A percentile compares a stretch with the other conserved stretches of the same genome.
phyloP scores from a whole-genome alignment of 2,329 filamentous ascomycete genomes.

The Colletotrichum agaves region DNA sequence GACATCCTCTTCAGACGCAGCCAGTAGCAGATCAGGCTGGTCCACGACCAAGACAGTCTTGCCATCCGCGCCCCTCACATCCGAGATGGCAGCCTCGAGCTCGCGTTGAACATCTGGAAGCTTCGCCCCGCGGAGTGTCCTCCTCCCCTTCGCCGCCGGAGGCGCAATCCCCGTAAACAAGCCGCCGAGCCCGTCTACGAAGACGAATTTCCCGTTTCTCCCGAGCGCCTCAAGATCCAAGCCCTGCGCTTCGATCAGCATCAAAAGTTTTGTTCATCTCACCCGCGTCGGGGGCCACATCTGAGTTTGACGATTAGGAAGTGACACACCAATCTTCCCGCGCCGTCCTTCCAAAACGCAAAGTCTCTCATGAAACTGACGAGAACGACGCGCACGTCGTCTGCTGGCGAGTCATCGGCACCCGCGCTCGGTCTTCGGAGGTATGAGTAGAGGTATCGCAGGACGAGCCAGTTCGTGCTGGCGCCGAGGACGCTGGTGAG shows the following conservation, averaged over 20 bases:
- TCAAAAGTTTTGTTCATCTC: too few species aligned
- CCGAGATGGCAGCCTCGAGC: slow-evolving; percentile 53
- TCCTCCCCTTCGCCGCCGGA: slow-evolving; percentile 28
- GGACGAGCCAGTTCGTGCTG: slow-evolving; percentile 72
- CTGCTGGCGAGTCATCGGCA: slow-evolving; percentile 28
- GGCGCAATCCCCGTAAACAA: slow-evolving; percentile 55
- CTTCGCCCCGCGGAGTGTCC: slow-evolving; percentile 45
- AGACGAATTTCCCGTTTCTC: slow-evolving; percentile 71
- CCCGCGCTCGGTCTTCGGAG: slow-evolving; percentile 43
- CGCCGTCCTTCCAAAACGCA: slow-evolving; percentile 81
- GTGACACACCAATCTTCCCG: slow-evolving; percentile 68
- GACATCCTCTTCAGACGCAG: slow-evolving; percentile 61
- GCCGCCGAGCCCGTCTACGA: slow-evolving; percentile 78
- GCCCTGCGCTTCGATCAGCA: slow-evolving; percentile 57
- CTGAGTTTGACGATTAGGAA: background rate
- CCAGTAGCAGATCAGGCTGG: slow-evolving; percentile 72
- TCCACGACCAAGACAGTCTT: slow-evolving; percentile 72
- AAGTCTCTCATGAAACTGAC: slow-evolving; percentile 85
- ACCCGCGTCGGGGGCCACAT: background rate
- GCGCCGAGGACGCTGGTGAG: slow-evolving; percentile 75
- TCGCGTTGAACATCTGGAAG: slow-evolving; percentile 51
- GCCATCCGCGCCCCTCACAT: slow-evolving; percentile 51
- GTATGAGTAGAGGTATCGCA: slow-evolving; percentile 64
- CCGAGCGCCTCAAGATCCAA: slow-evolving; percentile 74
- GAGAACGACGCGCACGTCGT: slow-evolving; percentile 70